Percentiles rank a stretch among this genome's conserved stretches.
Conservation (phyloP, 2,329 filamentous ascomycete species). For the Cadophora gregata region DNA sequence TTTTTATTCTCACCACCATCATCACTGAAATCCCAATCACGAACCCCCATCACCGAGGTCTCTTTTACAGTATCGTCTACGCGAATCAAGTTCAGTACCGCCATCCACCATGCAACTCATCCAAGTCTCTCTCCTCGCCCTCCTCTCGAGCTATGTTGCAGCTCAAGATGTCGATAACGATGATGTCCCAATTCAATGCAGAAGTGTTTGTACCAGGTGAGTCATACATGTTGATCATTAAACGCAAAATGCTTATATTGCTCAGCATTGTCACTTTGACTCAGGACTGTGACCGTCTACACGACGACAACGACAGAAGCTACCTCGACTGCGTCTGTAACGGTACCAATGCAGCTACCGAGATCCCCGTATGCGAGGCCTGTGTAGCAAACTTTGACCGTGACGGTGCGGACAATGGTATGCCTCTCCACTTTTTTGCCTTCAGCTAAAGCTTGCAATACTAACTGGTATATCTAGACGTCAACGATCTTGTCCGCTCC, state of each 20-base stretch:
- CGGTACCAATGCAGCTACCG: slow-evolving; percentile 4
- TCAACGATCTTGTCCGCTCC: slow-evolving; percentile 19
- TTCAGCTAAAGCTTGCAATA: no score
- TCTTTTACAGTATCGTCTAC: not conserved
- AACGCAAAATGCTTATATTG: not conserved
- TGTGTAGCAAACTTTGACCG: slow-evolving; percentile 19
- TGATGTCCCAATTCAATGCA: slow-evolving; percentile 16
- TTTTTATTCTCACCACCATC: not conserved
- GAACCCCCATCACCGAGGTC: not conserved
- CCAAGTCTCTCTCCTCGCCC: slow-evolving; percentile 16
- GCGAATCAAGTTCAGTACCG: not conserved
- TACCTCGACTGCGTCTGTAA: slow-evolving; percentile 16
- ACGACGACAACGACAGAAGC: slow-evolving; percentile 7
- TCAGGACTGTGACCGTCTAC: slow-evolving; percentile 11
- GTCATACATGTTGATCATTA: not conserved
- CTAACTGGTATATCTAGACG: not conserved
- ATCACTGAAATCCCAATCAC: not conserved
- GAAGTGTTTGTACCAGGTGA: slow-evolving; percentile 16
- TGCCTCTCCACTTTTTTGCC: not conserved
- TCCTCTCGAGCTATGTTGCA: slow-evolving; percentile 14
- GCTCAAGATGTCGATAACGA: slow-evolving; percentile 19
- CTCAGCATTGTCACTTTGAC: slow-evolving; percentile 14
- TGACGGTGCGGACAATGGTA: slow-evolving; percentile 20
- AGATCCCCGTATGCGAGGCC: slow-evolving; percentile 15
- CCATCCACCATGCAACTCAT: slow-evolving; percentile 21